A percentile compares a stretch with the other conserved stretches of the same genome.
phyloP scores from a whole-genome alignment of 805 yeast genomes.

The Pichia scutulata region DNA sequence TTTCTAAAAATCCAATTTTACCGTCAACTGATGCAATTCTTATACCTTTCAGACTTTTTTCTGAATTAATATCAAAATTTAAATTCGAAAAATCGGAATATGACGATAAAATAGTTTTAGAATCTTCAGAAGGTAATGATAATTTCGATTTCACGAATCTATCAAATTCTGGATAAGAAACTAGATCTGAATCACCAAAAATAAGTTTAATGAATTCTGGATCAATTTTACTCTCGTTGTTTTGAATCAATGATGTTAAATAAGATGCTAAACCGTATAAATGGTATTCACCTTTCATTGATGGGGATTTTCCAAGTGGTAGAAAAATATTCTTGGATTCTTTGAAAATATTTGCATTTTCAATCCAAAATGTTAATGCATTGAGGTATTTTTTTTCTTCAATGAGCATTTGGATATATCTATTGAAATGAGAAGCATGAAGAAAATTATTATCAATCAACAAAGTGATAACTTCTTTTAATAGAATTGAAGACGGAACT shows the following conservation, averaged over 20 bases:
- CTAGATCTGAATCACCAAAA: neutral
- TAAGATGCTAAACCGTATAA: slow-evolving; percentile 14
- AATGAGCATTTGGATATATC: slow-evolving; percentile 18
- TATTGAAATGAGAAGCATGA: slow-evolving; percentile 23
- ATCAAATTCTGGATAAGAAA: neutral
- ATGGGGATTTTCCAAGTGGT: neutral
- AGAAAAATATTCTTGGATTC: slow-evolving; percentile 12
- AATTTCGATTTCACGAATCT: neutral
- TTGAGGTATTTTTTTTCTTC: slow-evolving; percentile 19
- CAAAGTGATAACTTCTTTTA: slow-evolving; percentile 16
- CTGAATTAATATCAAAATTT: slow-evolving; percentile 25
- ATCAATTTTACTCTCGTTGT: slow-evolving; percentile 12
- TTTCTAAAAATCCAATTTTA: slow-evolving; percentile 8
- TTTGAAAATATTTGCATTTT: slow-evolving; percentile 21
- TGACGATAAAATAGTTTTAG: slow-evolving; percentile 2
- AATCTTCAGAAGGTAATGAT: slow-evolving; percentile 6
- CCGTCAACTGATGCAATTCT: slow-evolving; percentile 5
- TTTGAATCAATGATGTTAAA: slow-evolving; percentile 16
- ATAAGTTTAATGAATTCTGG: slow-evolving; percentile 19
- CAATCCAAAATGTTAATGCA: slow-evolving; percentile 25
- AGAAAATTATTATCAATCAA: slow-evolving; percentile 15
- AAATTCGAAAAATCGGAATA: slow-evolving; percentile 3
- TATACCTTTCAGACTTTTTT: slow-evolving; percentile 19
- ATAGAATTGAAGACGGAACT: slow-evolving; percentile 19
- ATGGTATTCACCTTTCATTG: slow-evolving; percentile 7